Conservation (phyloP, 2,329 filamentous ascomycete species). For the Parastagonospora avenae region DNA sequence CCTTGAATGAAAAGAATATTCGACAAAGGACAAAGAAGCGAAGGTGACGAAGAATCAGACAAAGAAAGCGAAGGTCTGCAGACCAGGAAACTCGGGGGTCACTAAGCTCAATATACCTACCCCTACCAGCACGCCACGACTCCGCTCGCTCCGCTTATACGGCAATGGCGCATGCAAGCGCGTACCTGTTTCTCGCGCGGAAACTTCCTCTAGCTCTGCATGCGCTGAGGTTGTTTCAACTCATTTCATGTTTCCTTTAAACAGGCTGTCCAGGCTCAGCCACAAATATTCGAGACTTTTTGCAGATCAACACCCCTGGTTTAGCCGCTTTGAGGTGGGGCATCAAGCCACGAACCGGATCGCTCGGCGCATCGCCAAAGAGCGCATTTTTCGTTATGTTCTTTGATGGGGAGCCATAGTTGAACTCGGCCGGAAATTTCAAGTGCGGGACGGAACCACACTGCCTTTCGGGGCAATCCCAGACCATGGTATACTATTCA, state of each 20-base stretch:
- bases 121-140: conserved; percentile 1
- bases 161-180: conserved; percentile 4
- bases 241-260: not conserved
- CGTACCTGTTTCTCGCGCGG: not conserved
- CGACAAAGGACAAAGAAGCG: not conserved
- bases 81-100: conserved; percentile 5
- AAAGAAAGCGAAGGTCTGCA: conserved; percentile 3
- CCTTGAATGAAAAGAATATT: not conserved
- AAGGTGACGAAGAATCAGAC: not conserved
- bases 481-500: no score
- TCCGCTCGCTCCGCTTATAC: conserved; percentile 7
- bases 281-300: conserved; percentile 20
- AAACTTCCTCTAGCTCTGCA: conserved; percentile 3
- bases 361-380: conserved; percentile 6
- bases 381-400: no score
- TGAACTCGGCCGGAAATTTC: no score
- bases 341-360: conserved; percentile 2
- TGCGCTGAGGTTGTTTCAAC: not conserved
- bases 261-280: conserved; percentile 12
- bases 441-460: no score
- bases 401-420: no score
- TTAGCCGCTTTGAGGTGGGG: conserved; percentile 10
- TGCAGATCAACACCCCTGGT: conserved; percentile 9
- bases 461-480: no score
- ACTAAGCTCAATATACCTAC: conserved; percentile 24